Percentiles rank a stretch among this genome's conserved stretches.
These are phyloP conservation scores for Ceratonia siliqua DNA, from an alignment of 306 rosid genomes.

Conservation along the genomic window DNA sequence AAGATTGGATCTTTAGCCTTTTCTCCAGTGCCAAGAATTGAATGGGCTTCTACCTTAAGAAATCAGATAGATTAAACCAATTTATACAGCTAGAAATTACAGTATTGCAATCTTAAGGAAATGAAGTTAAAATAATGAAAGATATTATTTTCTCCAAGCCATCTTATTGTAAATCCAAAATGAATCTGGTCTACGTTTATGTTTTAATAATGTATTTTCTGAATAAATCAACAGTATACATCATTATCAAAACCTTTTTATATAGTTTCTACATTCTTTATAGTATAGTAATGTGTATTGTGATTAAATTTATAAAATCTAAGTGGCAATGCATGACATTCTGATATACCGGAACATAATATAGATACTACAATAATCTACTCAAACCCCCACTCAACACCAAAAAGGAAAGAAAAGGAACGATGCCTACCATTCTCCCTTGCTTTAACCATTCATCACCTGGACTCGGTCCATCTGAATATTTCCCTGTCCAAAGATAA, in stretches of 20 bases:
- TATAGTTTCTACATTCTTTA: not conserved
- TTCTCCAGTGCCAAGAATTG: conserved; percentile 57
- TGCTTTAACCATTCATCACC: conserved; percentile 90
- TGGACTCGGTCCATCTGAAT: conserved; percentile 78
- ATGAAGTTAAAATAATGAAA: conserved; percentile 6
- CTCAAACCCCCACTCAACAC: not conserved
- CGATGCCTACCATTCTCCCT: conserved; percentile 64
- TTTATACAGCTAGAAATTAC: conserved; percentile 1
- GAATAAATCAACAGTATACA: not conserved
- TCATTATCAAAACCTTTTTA: not conserved
- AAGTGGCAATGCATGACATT: too few relatives aligned
- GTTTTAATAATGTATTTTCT: conserved; percentile 1
- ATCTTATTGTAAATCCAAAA: not conserved
- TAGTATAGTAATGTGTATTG: not conserved
- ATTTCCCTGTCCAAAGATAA: conserved; percentile 61
- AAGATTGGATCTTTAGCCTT: conserved; percentile 92
- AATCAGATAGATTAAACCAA: conserved; percentile 6
- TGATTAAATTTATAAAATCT: too few relatives aligned
- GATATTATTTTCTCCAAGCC: not conserved
- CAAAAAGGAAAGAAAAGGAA: not conserved
- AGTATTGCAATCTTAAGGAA: not conserved
- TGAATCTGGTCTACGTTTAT: not conserved
- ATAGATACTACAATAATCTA: not conserved
- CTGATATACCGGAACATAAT: too few relatives aligned
- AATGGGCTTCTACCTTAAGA: conserved; percentile 69